Evolutionary conservation across 2,329 filamentous ascomycete genomes (phyloP).

Genomic region (Aspergillus aculeatinus): DNA sequence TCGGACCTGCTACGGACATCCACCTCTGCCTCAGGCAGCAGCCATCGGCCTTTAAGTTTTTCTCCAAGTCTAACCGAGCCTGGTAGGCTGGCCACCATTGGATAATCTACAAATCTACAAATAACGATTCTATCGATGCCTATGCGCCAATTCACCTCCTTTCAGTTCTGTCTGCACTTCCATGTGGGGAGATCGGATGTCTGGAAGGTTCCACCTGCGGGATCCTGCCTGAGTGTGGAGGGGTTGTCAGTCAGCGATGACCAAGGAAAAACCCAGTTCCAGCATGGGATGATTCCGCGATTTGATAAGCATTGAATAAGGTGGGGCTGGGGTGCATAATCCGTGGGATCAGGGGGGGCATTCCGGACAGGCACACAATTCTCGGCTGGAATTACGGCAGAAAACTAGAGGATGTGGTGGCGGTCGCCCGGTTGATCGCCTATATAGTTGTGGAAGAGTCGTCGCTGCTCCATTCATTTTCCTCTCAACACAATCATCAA

Average conservation of each 20-base stretch:
- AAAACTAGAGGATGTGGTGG: background rate
- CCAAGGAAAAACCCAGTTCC: background rate
- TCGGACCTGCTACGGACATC: too few species aligned
- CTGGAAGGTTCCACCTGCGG: background rate
- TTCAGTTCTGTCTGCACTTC: background rate
- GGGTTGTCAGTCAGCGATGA: background rate
- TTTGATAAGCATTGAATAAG: constrained; percentile 3
- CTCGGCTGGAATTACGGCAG: background rate
- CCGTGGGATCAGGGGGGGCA: background rate
- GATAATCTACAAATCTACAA: too few species aligned
- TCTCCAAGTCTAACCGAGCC: too few species aligned
- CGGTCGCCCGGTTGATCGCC: background rate
- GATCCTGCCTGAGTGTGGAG: too few species aligned
- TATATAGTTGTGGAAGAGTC: background rate
- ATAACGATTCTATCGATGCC: too few species aligned
- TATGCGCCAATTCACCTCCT: too few species aligned
- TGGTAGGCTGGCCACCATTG: too few species aligned
- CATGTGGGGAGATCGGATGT: background rate
- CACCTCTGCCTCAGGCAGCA: too few species aligned
- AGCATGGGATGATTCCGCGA: background rate
- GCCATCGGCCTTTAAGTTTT: too few species aligned
- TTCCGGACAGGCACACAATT: background rate
- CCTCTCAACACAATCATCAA: too few species aligned
- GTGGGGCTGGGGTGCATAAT: background rate
- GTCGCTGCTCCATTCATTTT: too few species aligned